These are phyloP conservation scores for Mycena galericulata DNA, from an alignment of 768 basidiomycete species.

Conservation along the genomic window DNA sequence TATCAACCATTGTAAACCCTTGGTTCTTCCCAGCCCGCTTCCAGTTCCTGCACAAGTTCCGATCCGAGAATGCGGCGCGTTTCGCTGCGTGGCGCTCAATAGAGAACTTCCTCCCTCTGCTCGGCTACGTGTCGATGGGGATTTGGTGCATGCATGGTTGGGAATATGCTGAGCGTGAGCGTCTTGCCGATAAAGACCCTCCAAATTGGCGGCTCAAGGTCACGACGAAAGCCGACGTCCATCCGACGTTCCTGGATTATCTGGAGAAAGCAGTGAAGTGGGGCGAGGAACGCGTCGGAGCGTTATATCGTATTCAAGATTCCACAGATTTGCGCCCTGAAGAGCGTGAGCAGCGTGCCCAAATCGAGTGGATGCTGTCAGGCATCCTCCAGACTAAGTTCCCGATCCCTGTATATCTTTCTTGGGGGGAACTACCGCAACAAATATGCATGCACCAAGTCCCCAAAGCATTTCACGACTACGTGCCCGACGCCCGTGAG, in stretches of 20 bases:
- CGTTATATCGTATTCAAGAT: background rate
- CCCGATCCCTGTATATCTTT: constrained; percentile 12
- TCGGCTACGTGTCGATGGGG: constrained; percentile 6
- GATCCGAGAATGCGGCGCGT: background rate
- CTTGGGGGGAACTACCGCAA: background rate
- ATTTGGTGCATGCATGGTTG: background rate
- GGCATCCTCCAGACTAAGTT: background rate
- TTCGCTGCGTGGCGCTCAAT: background rate
- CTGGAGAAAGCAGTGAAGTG: background rate
- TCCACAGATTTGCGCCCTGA: no score
- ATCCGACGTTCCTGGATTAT: background rate
- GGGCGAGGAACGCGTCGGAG: constrained; percentile 5
- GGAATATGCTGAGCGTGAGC: background rate
- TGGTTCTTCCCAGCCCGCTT: constrained; percentile 8
- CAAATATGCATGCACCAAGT: background rate
- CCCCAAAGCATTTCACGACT: background rate
- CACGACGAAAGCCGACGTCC: background rate
- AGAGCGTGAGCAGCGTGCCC: background rate
- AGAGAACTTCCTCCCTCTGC: background rate
- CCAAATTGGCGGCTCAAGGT: background rate
- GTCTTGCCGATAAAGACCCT: background rate
- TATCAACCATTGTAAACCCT: background rate
- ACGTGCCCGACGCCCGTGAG: background rate
- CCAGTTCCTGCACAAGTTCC: background rate
- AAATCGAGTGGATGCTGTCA: background rate